Evolutionary conservation across 768 basidiomycete species (phyloP).

Genomic region (Mycena chlorophos): DNA sequence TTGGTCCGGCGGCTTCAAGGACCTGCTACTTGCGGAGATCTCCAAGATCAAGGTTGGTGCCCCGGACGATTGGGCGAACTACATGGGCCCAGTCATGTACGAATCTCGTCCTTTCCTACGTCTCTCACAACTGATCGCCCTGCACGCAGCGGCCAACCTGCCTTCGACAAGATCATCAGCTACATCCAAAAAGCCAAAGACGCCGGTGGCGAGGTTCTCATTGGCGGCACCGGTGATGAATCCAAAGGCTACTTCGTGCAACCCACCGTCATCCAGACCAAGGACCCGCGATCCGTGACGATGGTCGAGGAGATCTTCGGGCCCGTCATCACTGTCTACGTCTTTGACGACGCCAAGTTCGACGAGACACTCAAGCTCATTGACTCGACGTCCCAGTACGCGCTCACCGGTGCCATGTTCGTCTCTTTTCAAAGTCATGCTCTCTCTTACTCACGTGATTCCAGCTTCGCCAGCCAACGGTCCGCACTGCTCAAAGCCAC

Average conservation of each 20-base stretch:
- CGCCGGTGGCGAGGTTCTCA: constrained; percentile 85
- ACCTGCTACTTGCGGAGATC: constrained; percentile 69
- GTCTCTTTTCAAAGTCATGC: constrained; percentile 29
- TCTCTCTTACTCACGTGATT: constrained; percentile 7
- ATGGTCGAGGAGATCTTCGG: constrained; percentile 98
- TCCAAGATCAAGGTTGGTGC: constrained; percentile 85
- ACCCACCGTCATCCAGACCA: constrained; percentile 91
- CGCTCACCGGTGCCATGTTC: constrained; percentile 91
- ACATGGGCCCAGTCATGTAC: constrained; percentile 96
- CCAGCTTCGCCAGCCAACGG: constrained; percentile 82
- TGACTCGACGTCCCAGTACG: constrained; percentile 85
- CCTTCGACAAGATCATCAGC: constrained; percentile 82
- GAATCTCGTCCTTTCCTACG: constrained; percentile 19
- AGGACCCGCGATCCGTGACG: constrained; percentile 85
- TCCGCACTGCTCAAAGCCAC: constrained; percentile 77
- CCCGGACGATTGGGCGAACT: constrained; percentile 75
- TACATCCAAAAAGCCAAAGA: constrained; percentile 88
- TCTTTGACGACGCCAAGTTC: constrained; percentile 85
- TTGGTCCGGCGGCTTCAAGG: constrained; percentile 87
- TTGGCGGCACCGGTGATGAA: constrained; percentile 83
- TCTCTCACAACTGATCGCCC: constrained; percentile 1
- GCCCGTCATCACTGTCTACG: constrained; percentile 89
- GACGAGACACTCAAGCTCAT: constrained; percentile 87
- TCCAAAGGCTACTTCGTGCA: constrained; percentile 92
- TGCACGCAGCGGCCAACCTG: constrained; percentile 65